phyloP scores from a whole-genome alignment of 148 eudicot genomes.

The Spergularia bocconei region DNA sequence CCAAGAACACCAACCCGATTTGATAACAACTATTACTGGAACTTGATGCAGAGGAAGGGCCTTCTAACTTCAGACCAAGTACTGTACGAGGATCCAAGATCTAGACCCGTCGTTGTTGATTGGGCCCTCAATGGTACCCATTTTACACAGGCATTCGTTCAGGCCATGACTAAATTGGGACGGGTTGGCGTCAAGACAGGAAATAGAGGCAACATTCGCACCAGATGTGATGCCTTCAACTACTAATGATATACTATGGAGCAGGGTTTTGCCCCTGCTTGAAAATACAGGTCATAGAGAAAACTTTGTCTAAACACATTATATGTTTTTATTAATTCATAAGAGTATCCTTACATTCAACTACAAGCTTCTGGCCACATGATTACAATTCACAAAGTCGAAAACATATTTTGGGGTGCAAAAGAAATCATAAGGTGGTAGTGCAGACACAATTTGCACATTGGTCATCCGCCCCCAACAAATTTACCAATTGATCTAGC shows the following conservation, averaged over 20 bases:
- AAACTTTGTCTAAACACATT: too few relatives aligned
- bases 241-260: not conserved
- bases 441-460: too few relatives aligned
- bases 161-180: constrained; percentile 33
- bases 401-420: too few relatives aligned
- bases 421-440: too few relatives aligned
- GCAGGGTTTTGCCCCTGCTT: not conserved
- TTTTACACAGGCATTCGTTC: constrained; percentile 22
- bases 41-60: constrained; percentile 58
- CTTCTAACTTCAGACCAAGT: constrained; percentile 70
- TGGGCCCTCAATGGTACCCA: constrained; percentile 25
- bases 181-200: constrained; percentile 32
- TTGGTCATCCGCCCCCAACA: too few relatives aligned
- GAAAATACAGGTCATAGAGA: too few relatives aligned
- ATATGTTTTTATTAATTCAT: too few relatives aligned
- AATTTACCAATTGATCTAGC: too few relatives aligned
- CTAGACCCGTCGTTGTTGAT: constrained; percentile 41
- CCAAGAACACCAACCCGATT: constrained; percentile 61
- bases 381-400: too few relatives aligned
- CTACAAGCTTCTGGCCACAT: too few relatives aligned
- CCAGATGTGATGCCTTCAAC: constrained; percentile 33
- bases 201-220: constrained; percentile 26
- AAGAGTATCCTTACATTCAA: too few relatives aligned
- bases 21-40: constrained; percentile 57
- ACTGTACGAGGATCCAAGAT: constrained; percentile 52